Base-by-base conservation (phyloP, 805 yeast genomes). In the Starmerella bacillaris region DNA sequence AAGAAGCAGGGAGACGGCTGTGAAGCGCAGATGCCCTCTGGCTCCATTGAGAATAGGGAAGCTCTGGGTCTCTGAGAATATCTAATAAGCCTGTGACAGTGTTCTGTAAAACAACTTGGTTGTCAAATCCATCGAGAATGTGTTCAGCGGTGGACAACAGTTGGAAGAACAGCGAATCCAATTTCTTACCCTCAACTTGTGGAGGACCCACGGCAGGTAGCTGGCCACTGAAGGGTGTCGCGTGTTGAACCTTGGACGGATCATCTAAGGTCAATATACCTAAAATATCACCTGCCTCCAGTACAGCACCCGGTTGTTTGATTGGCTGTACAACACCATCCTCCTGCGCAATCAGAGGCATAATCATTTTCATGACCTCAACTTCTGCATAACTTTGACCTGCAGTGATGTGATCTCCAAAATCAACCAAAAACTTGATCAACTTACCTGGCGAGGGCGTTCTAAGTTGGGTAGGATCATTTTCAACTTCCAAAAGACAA, bases 331-430 rank as follows among this genome's bases (percentile, higher is more conserved):
- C 79, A 39, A 69, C 65, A 67, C 99, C 99, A 51, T 78, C 77
- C 57, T 86, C 98, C 57, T 74, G 80, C 16, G 95, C 86, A 51
- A 84, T 63, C 50, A 89, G 68, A 34, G 98, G 95, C 95, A 89
- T 89, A 60, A 84, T 83, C 98, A 89, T 89, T 61, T 89, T 89
- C 99, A 89, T 89, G 47, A 89, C 98, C 63, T 89, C 99, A 38
- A 89, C 94, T 63, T 89, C 98, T 28, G 98, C 98, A 53, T 72
- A 92, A 31, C 95, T 74, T 61, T 86, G 92, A 41, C 96, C 96
- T 40, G 89, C 73, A 35, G 59, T 60, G 49, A 89, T 70, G 52
- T 86, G 96, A 44, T 86, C 98, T 47, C 98, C 98, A 49, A 75
- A 77, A 54, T 92, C 96, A 42, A 89, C 93, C 47, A 89, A 64